Percentiles rank a stretch among this genome's conserved stretches.
These are phyloP conservation scores for Fagopyrum esculentum DNA, from an alignment of 148 eudicot species.

Conservation along the genomic window DNA sequence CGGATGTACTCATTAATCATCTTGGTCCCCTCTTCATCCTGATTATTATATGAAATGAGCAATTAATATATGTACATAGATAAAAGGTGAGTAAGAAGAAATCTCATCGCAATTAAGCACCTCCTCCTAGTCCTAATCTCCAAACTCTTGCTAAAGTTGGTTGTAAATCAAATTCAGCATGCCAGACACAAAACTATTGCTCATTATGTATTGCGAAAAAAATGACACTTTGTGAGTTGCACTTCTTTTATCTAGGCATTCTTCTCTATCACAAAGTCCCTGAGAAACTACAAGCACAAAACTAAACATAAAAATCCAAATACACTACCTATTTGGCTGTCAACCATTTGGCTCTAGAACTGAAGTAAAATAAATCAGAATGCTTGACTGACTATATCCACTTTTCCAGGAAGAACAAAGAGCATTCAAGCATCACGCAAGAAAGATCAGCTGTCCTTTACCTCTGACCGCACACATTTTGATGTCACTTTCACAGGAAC, in stretches of 20 bases:
- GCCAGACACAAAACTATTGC: background rate
- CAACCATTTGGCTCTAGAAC: background rate
- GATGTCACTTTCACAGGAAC: slow-evolving; percentile 74
- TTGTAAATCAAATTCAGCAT: background rate
- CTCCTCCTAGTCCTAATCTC: background rate
- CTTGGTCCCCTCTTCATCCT: slow-evolving; percentile 91
- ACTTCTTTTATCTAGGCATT: too few relatives aligned
- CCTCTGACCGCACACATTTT: slow-evolving; percentile 77
- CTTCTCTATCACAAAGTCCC: background rate
- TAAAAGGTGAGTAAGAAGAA: background rate
- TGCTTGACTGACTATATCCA: background rate
- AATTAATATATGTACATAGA: background rate
- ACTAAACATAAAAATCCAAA: background rate
- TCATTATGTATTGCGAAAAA: background rate
- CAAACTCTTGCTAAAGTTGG: background rate
- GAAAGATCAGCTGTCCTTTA: slow-evolving; percentile 14
- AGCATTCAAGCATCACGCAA: background rate
- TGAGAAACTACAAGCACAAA: background rate
- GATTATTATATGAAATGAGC: slow-evolving; percentile 5
- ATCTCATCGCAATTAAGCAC: background rate
- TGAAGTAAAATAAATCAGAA: background rate
- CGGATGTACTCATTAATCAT: slow-evolving; percentile 81
- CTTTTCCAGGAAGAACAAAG: background rate
- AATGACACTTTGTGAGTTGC: background rate
- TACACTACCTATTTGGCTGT: background rate